These are phyloP conservation scores for Phytophthora chlamydospora DNA, from an alignment of 352 stramenopile species.

Conservation along the genomic window DNA sequence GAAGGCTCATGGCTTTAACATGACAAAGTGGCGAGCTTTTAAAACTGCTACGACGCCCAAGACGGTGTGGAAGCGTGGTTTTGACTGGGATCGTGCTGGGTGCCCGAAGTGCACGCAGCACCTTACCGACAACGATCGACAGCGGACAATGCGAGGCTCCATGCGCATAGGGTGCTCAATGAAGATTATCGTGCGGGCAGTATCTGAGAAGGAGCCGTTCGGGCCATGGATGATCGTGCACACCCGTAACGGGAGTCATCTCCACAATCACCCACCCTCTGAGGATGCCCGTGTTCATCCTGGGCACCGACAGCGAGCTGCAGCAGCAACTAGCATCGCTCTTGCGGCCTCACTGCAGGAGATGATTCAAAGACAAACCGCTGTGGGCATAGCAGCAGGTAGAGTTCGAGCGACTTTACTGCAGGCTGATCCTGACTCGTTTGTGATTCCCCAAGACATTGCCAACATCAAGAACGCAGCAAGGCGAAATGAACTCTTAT, in stretches of 20 bases:
- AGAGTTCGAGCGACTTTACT: conserved; percentile 3
- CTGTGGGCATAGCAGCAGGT: background rate
- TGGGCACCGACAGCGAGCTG: conserved; percentile 12
- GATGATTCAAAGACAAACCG: conserved; percentile 3
- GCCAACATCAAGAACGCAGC: conserved; percentile 1
- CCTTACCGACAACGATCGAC: conserved; percentile 6
- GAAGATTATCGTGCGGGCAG: conserved; percentile 11
- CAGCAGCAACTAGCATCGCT: background rate
- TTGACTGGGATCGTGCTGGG: conserved; percentile 17
- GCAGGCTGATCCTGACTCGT: conserved; percentile 5
- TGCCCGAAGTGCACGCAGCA: conserved; percentile 15
- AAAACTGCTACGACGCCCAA: background rate
- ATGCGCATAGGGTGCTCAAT: conserved; percentile 13
- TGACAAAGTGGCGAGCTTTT: conserved; percentile 17
- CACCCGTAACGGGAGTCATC: conserved; percentile 12
- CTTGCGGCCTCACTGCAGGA: conserved; percentile 5
- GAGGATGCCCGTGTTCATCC: conserved; percentile 11
- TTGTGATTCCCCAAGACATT: conserved; percentile 15
- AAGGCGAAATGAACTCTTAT: background rate
- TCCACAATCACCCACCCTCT: conserved; percentile 17
- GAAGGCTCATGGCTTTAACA: conserved; percentile 18
- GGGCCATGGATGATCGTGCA: conserved; percentile 24
- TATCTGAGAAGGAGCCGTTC: conserved; percentile 6
- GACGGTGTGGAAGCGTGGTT: conserved; percentile 10
- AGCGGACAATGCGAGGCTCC: conserved; percentile 9